Evolutionary conservation across 2,329 filamentous ascomycete species (phyloP), one percentile per base, ranked within the genome.

Genomic region (Epichloe coenophiala): DNA sequence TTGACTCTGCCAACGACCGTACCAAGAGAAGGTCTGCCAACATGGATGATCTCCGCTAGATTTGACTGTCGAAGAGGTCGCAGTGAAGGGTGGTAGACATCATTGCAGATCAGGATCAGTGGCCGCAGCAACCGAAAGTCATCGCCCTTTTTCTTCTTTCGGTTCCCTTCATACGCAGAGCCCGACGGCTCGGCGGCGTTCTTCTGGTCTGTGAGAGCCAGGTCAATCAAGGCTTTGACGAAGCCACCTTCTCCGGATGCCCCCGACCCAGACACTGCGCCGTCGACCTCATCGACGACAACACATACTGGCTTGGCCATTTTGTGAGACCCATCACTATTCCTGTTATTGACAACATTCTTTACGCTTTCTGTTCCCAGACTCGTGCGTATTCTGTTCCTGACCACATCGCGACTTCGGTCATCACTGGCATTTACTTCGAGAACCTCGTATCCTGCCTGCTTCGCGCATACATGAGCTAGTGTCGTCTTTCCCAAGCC

Each of bases 341-440:
- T 71, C 54, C 73, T 79, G 3, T 67, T 70, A 50, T 84, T 80
- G 51, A 80, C 75, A 8, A 87, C 82, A 31, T 77, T 80, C 62
- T 87, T 93, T 54, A 98, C 91, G 53, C 88, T 96, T 65, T 98
- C 91, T 0, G 93, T 98, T 0, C 88, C 90, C 36, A 98, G 76
- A 64, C 88, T 91, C 51, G 95, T 95, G 58, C 87, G 79, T 57
- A 98, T 96, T 15, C 89, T 79, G 5, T 88, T 88, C 63, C 87
- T 93, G 37, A 98, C 93, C 2, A 98, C 88, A 60, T 91, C 83
- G 33, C 79, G 77, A 61, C 88, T 95, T 59, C 93, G 78, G 63
- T 98, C 94, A 62, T 98, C 93, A 59, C 91, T 97, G 8, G 94
- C 93, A 60, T 98, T 98, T 68, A 98, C 95, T 64, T 98, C 93